Base-by-base conservation (phyloP, 2,329 filamentous ascomycete genomes). In the Neospermospora avenae region DNA sequence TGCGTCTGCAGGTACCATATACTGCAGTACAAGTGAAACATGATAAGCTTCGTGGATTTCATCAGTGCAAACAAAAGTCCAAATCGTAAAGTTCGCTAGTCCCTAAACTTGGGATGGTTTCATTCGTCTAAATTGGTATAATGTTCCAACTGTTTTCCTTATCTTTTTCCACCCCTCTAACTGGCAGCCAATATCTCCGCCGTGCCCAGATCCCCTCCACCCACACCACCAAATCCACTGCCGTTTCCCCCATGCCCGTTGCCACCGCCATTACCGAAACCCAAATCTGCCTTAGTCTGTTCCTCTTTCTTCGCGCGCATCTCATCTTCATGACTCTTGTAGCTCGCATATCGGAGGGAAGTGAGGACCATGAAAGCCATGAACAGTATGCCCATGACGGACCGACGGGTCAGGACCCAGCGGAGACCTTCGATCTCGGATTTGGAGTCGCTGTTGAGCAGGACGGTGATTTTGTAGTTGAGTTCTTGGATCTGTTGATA, bases 401-500 rank as follows among this genome's bases (percentile, higher is more conserved):
- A 84, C 55, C 85, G 78, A 57, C 84, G 78, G 63, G 86, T 90
- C 65, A 87, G 76, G 42, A 97, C 86, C 95, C 95, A 98, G 61
- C 95, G 82, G 52, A 99, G 78, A 1, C 88, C 89, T 74, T 99
- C 95, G 52, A 98, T 93, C 69, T 97, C 90, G 4, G 90, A 93
- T 73, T 93, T 93, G 51, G 89, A 86, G 74, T 98, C 95, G 63
- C 91, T 95, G 73, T 91, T 96, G 45, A 99, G 82, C 42, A 85
- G 82, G 34, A 96, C 91, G 22, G 90, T 96, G 74, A 99, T 98
- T 74, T 96, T 95, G 77, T 98, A 96, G 76, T 93, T 96, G 67
- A 98, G 82, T 77, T 96, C 89, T 80, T 97, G 93, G 64, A 96
- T 93, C 81, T 91, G 69, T 24, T 22, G 35, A 65, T 39, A 61